Conservation (phyloP, 2,329 filamentous ascomycete species). For the Paraphoma sp. region DNA sequence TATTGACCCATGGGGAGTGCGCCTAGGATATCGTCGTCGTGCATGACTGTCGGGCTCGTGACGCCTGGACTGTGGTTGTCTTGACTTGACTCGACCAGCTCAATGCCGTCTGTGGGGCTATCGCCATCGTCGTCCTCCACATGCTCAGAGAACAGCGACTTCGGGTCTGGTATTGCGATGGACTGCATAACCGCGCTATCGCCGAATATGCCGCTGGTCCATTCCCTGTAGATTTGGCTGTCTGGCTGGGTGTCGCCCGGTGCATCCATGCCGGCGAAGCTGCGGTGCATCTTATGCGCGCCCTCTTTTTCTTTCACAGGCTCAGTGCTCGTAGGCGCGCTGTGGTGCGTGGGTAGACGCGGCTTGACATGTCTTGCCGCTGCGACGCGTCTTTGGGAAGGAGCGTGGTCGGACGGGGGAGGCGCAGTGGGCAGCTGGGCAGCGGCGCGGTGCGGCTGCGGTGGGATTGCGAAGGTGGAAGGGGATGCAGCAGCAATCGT, state of each 20-base stretch:
- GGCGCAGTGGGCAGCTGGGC: constrained; percentile 18
- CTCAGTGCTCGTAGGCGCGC: constrained; percentile 36
- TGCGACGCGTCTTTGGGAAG: constrained; percentile 38
- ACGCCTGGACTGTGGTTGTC: constrained; percentile 26
- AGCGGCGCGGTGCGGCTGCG: constrained; percentile 5
- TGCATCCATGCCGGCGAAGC: constrained; percentile 48
- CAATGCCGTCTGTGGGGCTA: constrained; percentile 17
- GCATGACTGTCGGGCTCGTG: constrained; percentile 39
- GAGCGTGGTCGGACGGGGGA: constrained; percentile 18
- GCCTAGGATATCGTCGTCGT: constrained; percentile 30
- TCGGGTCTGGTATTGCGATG: constrained; percentile 9
- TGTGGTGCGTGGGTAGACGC: constrained; percentile 33
- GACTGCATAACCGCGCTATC: constrained; percentile 8
- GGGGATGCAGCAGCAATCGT: constrained; percentile 15
- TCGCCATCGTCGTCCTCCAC: constrained; percentile 18
- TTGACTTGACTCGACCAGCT: constrained; percentile 36
- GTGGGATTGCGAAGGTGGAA: constrained; percentile 10
- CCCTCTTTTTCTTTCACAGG: constrained; percentile 22
- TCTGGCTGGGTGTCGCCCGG: constrained; percentile 57
- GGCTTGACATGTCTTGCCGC: constrained; percentile 38
- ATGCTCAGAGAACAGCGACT: constrained; percentile 29
- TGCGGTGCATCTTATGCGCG: constrained; percentile 37
- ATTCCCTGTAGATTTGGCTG: constrained; percentile 54
- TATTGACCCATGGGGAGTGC: constrained; percentile 21
- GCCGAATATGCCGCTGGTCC: constrained; percentile 37